Evolutionary conservation across 495 filamentous ascomycete genomes (phyloP), one percentile per base, ranked within the genome.

Genomic region (Lentithecium fluviatile): DNA sequence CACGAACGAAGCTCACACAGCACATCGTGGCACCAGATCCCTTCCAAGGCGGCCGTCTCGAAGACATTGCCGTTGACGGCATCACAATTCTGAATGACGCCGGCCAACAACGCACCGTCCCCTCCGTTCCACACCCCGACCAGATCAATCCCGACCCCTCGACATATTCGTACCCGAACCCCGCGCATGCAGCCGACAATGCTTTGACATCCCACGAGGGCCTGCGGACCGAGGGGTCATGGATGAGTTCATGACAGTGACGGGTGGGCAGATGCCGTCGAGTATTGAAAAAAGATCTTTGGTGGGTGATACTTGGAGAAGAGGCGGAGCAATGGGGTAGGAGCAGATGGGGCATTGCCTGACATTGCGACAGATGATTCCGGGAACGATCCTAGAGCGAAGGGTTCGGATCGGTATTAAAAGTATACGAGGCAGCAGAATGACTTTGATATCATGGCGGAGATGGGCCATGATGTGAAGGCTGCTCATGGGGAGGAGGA

Each of bases 111-210:
- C 75, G 75, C 69, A 78, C 69, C 19, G 80, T 85, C 57, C 79
- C 82, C 23, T 84, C 83, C 12, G 78, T 81, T 12, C 78, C 83
- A 19, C 80, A 79, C 13, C 82, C 79, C 0, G 76, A 81, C 62
- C 81, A 85, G 54, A 66, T 65, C 45, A 45, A 70, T 56, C 70
- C 75, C 21, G 40, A 43, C 24, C 60, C 76, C 56, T 37, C 60
- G 3, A 68, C 69, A 20, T 58, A 55, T 47, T 45, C 37, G 23
- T 56, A 64, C n/a, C 25, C 78, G 0, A 70, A 72, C 19, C 58
- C 73, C 2, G 77, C 76, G 8, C 69, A 69, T n/a, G 80, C 78
- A 0, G 79, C 75, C 1, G 80, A 82, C 60, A 84, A 85, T 52
- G 70, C 74, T 77, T 70, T 23, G 79, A 83, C 50, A 72, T 83